These are phyloP conservation scores for Sporothrix humicola DNA, from an alignment of 2,329 filamentous ascomycete species.

Conservation along the genomic window DNA sequence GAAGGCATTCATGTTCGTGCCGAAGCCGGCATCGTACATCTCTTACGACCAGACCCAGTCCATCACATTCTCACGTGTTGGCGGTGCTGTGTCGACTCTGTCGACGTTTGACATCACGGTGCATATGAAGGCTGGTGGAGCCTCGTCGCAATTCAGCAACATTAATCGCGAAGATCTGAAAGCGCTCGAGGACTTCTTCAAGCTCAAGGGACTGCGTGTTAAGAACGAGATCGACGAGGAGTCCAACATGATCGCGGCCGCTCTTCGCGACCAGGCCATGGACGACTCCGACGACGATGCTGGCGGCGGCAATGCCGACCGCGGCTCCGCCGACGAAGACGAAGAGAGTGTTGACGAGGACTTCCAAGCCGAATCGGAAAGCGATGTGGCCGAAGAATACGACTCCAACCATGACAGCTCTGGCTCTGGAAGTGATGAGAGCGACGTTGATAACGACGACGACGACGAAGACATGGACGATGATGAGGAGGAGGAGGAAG, in stretches of 20 bases:
- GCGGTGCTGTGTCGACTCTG: constrained; percentile 88
- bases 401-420: constrained; percentile 90
- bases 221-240: constrained; percentile 99
- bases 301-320: constrained; percentile 71
- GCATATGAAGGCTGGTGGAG: constrained; percentile 81
- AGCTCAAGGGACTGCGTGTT: constrained; percentile 89
- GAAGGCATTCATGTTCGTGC: constrained; percentile 98
- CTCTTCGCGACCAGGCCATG: constrained; percentile 82
- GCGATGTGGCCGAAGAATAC: constrained; percentile 94
- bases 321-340: constrained; percentile 93
- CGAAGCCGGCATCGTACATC: constrained; percentile 96
- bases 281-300: constrained; percentile 84
- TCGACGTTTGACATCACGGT: constrained; percentile 98
- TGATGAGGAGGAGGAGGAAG: constrained; percentile 44
- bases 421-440: constrained; percentile 71
- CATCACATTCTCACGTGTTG: constrained; percentile 94
- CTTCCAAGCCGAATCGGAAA: constrained; percentile 90
- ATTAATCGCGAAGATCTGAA: constrained; percentile 98
- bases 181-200: constrained; percentile 96
- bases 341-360: constrained; percentile 95
- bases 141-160: constrained; percentile 96
- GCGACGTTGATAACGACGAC: constrained; percentile 60
- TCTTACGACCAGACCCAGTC: constrained; percentile 90
- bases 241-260: constrained; percentile 77
- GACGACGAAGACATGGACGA: constrained; percentile 53